These are phyloP conservation scores for Crassisporium funariophilum DNA, from an alignment of 768 basidiomycete species.

Conservation along the genomic window DNA sequence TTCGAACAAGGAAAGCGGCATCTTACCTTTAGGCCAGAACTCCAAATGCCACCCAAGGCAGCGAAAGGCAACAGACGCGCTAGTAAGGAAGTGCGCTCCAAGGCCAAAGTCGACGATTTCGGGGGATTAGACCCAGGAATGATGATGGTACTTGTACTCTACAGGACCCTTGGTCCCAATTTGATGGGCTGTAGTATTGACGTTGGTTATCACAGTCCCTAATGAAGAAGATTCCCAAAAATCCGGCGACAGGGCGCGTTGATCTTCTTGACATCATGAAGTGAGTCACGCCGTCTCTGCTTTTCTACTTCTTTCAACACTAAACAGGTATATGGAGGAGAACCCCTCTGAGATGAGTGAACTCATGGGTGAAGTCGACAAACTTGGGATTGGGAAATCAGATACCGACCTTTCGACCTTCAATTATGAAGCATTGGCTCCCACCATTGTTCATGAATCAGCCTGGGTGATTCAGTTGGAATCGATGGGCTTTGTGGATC, in stretches of 20 bases:
- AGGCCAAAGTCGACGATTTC: no score
- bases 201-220: slow-evolving; percentile 2
- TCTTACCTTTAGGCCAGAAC: no score
- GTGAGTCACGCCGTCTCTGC: slow-evolving; percentile 8
- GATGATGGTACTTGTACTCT: slow-evolving; percentile 10
- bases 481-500: slow-evolving; percentile 27
- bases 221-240: slow-evolving; percentile 23
- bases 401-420: slow-evolving; percentile 21
- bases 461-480: slow-evolving; percentile 38
- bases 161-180: not conserved
- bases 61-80: slow-evolving; percentile 2
- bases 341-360: slow-evolving; percentile 25
- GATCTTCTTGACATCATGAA: slow-evolving; percentile 25
- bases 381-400: slow-evolving; percentile 10
- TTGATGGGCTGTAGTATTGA: not conserved
- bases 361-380: slow-evolving; percentile 17
- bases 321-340: slow-evolving; percentile 24
- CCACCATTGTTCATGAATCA: slow-evolving; percentile 24
- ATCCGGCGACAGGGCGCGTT: slow-evolving; percentile 23
- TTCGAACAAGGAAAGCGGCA: no score
- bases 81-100: slow-evolving; percentile 3
- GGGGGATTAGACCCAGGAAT: slow-evolving; percentile 14
- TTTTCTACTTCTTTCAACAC: not conserved
- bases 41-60: no score
- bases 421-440: slow-evolving; percentile 23